Base-by-base conservation (phyloP, 192 early-diverging fungal genomes). In the Phycomyces blakesleeanus region DNA sequence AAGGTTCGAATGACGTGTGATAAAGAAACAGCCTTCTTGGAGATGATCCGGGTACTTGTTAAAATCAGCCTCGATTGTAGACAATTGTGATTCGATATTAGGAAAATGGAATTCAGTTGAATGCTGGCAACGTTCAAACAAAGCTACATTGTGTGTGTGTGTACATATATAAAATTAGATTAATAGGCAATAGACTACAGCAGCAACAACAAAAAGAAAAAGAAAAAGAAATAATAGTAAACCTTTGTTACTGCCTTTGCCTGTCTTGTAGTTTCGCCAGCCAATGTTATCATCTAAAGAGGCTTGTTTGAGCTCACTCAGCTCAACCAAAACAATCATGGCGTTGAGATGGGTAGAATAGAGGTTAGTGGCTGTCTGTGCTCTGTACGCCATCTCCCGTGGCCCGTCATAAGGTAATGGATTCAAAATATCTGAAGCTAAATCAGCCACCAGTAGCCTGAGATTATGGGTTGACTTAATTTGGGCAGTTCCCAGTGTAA, bases 51-150 rank as follows among this genome's bases (percentile, higher is more conserved):
- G 41, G 20, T 18, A 54, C 11, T 61, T 29, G 12, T 27, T 38
- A n/a, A 86, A 79, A 27, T 83, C 78, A 0, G 76, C 67, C 61
- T 82, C 76, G 38, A 90, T 73, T 8, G 67, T 67, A 39, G 76
- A 64, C 34, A 91, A 55, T 69, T 92, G 91, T 2, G 74, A 71
- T 44, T 87, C 84, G 39, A 92, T 74, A 39, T 79, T 71, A 7
- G 86, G 73, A 71, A 91, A 91, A 76, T 92, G 91, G 51, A 91
- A 85, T 57, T 92, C 91, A 0, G 89, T 90, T 14, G 87, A 82
- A 16, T 77, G 75, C 61, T 78, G 73, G 62, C 87, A 89, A 26
- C 80, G 69, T 51, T 78, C 52, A 72, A 91, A 88, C 27, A 92
- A 78, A 26, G 71, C 81, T 79, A 63, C 7, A 26, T 58, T 56